Percentiles rank a stretch among this genome's conserved stretches.
These are phyloP conservation scores for Podospora comata DNA, from an alignment of 495 filamentous ascomycete species.

Conservation along the genomic window DNA sequence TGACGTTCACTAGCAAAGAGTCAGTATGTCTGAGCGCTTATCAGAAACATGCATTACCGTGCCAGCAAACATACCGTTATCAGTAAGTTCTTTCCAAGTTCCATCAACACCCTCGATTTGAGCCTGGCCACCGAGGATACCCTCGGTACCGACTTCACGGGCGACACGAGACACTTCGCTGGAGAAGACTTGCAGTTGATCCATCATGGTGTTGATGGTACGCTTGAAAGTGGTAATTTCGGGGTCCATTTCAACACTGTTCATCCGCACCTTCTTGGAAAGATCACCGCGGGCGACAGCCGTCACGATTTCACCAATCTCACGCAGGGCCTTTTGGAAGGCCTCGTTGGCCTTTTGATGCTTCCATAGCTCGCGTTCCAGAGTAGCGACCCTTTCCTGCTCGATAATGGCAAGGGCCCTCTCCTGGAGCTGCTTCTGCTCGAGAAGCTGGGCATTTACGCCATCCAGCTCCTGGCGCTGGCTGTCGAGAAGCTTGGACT, in stretches of 20 bases:
- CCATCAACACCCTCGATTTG: slow-evolving; percentile 92
- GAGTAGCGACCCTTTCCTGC: slow-evolving; percentile 51
- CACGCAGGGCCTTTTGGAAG: slow-evolving; percentile 93
- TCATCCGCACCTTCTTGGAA: slow-evolving; percentile 96
- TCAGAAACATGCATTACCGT: slow-evolving; percentile 5
- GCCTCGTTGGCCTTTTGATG: slow-evolving; percentile 97
- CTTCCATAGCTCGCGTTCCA: slow-evolving; percentile 92
- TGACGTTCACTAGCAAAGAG: slow-evolving; percentile 76
- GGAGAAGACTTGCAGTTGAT: slow-evolving; percentile 95
- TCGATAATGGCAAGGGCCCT: slow-evolving; percentile 55
- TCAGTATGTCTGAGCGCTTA: slow-evolving; percentile 2
- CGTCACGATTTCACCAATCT: slow-evolving; percentile 96
- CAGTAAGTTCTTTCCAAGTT: slow-evolving; percentile 96
- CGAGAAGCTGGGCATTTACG: slow-evolving; percentile 63
- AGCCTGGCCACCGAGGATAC: slow-evolving; percentile 93
- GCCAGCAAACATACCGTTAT: slow-evolving; percentile 63
- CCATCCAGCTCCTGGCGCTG: slow-evolving; percentile 68
- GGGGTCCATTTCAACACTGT: slow-evolving; percentile 95
- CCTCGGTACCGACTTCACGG: slow-evolving; percentile 95
- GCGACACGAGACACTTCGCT: slow-evolving; percentile 96
- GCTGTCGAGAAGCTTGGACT: slow-evolving; percentile 71
- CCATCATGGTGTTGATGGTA: slow-evolving; percentile 98
- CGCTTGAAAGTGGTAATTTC: slow-evolving; percentile 99
- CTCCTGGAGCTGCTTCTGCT: slow-evolving; percentile 64
- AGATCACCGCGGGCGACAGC: slow-evolving; percentile 94